These are phyloP conservation scores for Phaffomyces thermotolerans DNA, from an alignment of 805 yeast genomes.

Conservation along the genomic window DNA sequence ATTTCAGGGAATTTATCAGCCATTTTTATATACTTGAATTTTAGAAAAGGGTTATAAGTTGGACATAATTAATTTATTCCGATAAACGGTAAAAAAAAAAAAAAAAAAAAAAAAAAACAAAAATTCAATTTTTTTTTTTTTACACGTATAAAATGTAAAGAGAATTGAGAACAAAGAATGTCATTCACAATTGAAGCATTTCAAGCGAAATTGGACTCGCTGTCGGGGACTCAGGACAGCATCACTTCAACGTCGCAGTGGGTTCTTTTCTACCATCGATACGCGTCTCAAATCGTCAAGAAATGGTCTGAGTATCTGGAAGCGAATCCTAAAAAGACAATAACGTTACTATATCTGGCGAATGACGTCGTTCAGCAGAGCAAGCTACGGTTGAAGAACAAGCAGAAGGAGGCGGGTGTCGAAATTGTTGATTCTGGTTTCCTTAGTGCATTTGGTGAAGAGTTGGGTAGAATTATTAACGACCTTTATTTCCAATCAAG, in stretches of 20 bases:
- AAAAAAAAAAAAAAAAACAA: too few relatives aligned
- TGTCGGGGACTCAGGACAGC: constrained; percentile 62
- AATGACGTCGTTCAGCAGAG: constrained; percentile 82
- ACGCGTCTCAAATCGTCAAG: constrained; percentile 44
- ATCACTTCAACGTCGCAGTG: constrained; percentile 70
- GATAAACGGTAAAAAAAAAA: too few relatives aligned
- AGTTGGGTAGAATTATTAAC: constrained; percentile 42
- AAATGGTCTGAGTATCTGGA: constrained; percentile 41
- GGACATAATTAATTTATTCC: background rate
- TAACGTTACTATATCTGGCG: constrained; percentile 60
- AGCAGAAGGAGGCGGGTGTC: background rate
- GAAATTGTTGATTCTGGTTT: constrained; percentile 27
- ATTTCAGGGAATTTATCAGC: constrained; percentile 75
- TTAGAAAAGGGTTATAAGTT: background rate
- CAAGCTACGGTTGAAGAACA: constrained; percentile 32
- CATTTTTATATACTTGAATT: constrained; percentile 29
- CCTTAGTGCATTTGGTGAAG: constrained; percentile 34
- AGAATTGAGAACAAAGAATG: too few relatives aligned
- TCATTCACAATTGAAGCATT: constrained; percentile 47
- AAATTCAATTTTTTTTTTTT: too few relatives aligned
- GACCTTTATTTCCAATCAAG: constrained; percentile 17
- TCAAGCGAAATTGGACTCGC: constrained; percentile 35
- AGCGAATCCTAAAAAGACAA: constrained; percentile 34
- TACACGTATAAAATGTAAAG: too few relatives aligned
- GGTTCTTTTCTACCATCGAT: constrained; percentile 61